phyloP scores from a whole-genome alignment of 75 land plant species.

The Pseudotsuga menziesii region DNA sequence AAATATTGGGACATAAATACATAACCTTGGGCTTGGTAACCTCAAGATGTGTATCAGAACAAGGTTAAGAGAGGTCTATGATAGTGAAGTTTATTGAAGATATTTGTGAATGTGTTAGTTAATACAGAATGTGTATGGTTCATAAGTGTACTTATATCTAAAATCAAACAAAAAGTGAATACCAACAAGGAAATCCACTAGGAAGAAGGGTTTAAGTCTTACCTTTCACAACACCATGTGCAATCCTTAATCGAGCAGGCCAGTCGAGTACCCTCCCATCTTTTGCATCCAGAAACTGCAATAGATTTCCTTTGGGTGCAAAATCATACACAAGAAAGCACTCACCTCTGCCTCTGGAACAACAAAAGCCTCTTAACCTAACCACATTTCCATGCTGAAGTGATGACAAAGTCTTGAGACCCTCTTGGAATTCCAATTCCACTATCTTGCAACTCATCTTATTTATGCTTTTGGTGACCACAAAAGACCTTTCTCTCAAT shows the following conservation, averaged over 20 bases:
- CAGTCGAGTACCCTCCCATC: constrained; percentile 62
- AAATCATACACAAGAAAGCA: constrained; percentile 82
- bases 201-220: background rate
- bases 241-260: constrained; percentile 61
- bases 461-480: constrained; percentile 50
- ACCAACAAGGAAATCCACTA: background rate
- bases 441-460: constrained; percentile 63
- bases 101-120: background rate
- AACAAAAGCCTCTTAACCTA: constrained; percentile 75
- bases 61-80: no score
- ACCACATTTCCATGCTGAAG: constrained; percentile 76
- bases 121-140: background rate
- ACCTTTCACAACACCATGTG: constrained; percentile 82
- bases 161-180: background rate
- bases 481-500: constrained; percentile 66
- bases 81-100: no score
- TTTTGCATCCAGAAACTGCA: constrained; percentile 44
- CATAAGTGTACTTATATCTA: background rate
- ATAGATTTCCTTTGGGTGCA: constrained; percentile 59
- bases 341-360: constrained; percentile 70
- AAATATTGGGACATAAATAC: no score
- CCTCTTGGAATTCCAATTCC: constrained; percentile 66
- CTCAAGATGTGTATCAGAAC: no score
- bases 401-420: constrained; percentile 46
- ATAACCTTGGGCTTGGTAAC: no score